Percentiles rank a stretch among this genome's conserved stretches.
Conservation (phyloP, 2,329 filamentous ascomycete genomes). For the Westerdykella ornata region DNA sequence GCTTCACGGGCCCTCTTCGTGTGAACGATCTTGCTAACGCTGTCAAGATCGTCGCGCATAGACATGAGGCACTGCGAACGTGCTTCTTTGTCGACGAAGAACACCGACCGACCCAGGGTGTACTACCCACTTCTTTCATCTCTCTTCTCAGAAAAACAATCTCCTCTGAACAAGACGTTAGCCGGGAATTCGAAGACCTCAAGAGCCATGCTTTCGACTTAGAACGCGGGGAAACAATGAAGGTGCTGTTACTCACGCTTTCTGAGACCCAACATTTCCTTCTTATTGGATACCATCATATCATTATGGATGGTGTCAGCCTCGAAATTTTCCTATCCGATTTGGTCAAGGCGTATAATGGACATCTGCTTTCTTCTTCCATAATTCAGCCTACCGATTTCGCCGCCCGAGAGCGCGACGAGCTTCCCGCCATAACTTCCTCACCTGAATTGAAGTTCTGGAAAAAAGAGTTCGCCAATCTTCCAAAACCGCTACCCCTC, state of each 20-base stretch:
- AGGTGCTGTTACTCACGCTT: slow-evolving; percentile 12
- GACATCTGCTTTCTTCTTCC: background rate
- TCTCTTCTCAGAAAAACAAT: slow-evolving; percentile 1
- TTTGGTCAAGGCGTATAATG: slow-evolving; percentile 12
- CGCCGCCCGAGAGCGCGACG: slow-evolving; percentile 1
- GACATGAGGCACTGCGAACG: slow-evolving; percentile 3
- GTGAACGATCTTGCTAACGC: background rate
- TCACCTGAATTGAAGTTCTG: slow-evolving; percentile 4
- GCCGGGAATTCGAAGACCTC: slow-evolving; percentile 1
- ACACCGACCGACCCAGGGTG: slow-evolving; percentile 1
- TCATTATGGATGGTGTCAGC: slow-evolving; percentile 30
- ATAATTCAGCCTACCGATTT: slow-evolving; percentile 2
- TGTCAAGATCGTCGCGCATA: background rate
- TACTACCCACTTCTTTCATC: background rate
- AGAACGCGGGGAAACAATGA: slow-evolving; percentile 18
- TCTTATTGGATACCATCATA: slow-evolving; percentile 31
- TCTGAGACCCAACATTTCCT: slow-evolving; percentile 5
- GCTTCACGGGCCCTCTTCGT: background rate
- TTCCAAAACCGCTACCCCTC: slow-evolving; percentile 12
- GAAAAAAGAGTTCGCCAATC: background rate
- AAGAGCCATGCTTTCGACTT: slow-evolving; percentile 14
- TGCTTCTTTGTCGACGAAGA: slow-evolving; percentile 3
- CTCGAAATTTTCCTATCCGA: slow-evolving; percentile 19
- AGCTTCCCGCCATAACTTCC: background rate
- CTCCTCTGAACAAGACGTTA: background rate